Conservation (phyloP, 2,329 filamentous ascomycete species). For the Drechslerella coelobrocha region DNA sequence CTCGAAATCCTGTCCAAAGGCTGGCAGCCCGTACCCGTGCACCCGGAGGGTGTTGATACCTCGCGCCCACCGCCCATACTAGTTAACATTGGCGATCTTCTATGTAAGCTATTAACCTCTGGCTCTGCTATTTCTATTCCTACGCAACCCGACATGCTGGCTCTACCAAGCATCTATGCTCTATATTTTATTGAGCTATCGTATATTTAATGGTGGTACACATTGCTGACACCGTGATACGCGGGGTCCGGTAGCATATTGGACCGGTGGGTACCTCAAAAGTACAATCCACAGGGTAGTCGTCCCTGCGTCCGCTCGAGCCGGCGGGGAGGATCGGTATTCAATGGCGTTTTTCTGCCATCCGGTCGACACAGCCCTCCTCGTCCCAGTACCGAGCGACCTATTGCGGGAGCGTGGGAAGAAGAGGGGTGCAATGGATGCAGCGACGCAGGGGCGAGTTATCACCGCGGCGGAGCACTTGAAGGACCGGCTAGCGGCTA, state of each 20-base stretch:
- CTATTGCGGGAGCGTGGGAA: conserved; percentile 60
- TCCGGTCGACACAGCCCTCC: conserved; percentile 64
- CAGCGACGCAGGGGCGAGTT: conserved; percentile 62
- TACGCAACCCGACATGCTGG: no score
- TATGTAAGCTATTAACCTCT: conserved; percentile 60
- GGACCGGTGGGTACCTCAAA: conserved; percentile 86
- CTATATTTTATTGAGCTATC: background rate
- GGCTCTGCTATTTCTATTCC: background rate
- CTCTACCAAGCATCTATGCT: no score
- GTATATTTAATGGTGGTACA: background rate
- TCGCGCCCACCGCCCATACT: conserved; percentile 73
- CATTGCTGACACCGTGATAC: background rate
- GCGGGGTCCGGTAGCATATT: conserved; percentile 66
- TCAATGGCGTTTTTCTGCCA: conserved; percentile 75
- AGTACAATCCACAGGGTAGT: conserved; percentile 89
- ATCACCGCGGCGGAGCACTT: conserved; percentile 71
- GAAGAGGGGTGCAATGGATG: conserved; percentile 56
- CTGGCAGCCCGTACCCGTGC: conserved; percentile 73
- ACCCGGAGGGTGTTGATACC: conserved; percentile 66
- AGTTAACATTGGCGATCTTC: conserved; percentile 73
- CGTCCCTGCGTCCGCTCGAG: conserved; percentile 64
- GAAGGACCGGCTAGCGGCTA: conserved; percentile 67
- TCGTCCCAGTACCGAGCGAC: conserved; percentile 69
- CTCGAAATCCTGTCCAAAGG: conserved; percentile 72
- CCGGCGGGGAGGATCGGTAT: conserved; percentile 64